Evolutionary conservation across 2,329 filamentous ascomycete genomes (phyloP).

Genomic region (Fusarium compactum): DNA sequence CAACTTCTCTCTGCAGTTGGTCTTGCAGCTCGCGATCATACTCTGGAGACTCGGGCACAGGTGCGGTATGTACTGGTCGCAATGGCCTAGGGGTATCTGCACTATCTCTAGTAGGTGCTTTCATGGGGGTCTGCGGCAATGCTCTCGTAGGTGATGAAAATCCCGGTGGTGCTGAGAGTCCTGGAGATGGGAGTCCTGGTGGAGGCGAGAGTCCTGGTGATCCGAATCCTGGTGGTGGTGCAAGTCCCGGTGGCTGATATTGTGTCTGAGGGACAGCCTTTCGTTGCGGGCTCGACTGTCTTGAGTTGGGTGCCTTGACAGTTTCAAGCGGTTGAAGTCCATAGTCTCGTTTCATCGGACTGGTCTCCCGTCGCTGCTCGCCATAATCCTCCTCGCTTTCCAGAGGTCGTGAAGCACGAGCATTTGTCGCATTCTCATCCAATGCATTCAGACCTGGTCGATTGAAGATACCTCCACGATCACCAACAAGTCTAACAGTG

Average conservation of each 20-base stretch:
- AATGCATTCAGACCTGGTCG: constrained; percentile 74
- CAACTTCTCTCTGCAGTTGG: constrained; percentile 73
- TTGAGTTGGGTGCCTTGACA: constrained; percentile 65
- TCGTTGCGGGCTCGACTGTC: constrained; percentile 71
- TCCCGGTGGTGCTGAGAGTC: neutral
- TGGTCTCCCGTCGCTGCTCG: constrained; percentile 63
- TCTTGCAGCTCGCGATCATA: constrained; percentile 72
- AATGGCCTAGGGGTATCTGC: constrained; percentile 62
- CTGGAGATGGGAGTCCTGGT: neutral
- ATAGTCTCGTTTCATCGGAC: constrained; percentile 66
- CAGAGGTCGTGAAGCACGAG: constrained; percentile 68
- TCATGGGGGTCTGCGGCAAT: constrained; percentile 61
- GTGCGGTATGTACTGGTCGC: constrained; percentile 61
- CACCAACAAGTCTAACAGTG: constrained; percentile 85
- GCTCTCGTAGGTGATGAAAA: constrained; percentile 67
- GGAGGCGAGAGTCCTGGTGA: neutral
- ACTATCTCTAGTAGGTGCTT: constrained; percentile 47
- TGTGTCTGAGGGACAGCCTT: constrained; percentile 60
- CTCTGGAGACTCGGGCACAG: constrained; percentile 65
- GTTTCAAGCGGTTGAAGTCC: constrained; percentile 63
- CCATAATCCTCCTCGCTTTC: constrained; percentile 64
- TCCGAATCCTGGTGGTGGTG: neutral
- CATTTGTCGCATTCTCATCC: constrained; percentile 85
- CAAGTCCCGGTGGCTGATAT: constrained; percentile 22
- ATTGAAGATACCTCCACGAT: constrained; percentile 68